These are phyloP conservation scores for Fragaria nilgerrensis DNA, from an alignment of 306 rosid genomes.

Conservation along the genomic window DNA sequence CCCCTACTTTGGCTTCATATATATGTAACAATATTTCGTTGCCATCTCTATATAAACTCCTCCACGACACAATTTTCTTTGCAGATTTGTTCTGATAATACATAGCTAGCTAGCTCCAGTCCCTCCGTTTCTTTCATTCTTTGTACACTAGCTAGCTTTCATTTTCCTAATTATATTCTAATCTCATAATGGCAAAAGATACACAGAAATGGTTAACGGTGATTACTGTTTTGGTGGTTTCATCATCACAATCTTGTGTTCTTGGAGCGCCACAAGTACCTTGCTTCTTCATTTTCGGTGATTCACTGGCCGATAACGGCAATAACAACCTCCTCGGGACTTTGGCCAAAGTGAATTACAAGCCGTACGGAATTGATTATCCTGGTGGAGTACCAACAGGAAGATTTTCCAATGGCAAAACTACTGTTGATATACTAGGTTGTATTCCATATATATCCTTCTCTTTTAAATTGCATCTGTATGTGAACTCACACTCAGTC, in stretches of 20 bases:
- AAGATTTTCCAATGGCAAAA: slow-evolving; percentile 55
- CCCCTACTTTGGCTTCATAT: no score
- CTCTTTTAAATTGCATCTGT: background rate
- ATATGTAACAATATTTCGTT: no score
- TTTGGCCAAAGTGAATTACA: slow-evolving; percentile 28
- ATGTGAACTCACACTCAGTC: background rate
- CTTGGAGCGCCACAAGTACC: slow-evolving; percentile 25
- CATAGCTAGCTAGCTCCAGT: background rate
- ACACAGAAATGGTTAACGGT: slow-evolving; percentile 5
- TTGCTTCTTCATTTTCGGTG: slow-evolving; percentile 54
- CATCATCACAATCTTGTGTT: background rate
- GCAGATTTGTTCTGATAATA: no score
- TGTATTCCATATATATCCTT: background rate
- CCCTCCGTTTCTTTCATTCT: background rate
- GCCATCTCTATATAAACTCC: no score
- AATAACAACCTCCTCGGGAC: slow-evolving; percentile 50
- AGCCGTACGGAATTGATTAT: slow-evolving; percentile 63
- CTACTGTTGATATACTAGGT: slow-evolving; percentile 19
- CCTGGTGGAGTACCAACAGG: slow-evolving; percentile 38
- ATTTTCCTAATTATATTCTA: background rate
- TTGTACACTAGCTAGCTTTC: background rate
- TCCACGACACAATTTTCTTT: no score
- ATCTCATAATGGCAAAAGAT: slow-evolving; percentile 6
- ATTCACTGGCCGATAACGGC: slow-evolving; percentile 52
- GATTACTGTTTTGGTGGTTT: background rate